phyloP scores from a whole-genome alignment of 805 yeast genomes.

The Kazachstania bromeliacearum region DNA sequence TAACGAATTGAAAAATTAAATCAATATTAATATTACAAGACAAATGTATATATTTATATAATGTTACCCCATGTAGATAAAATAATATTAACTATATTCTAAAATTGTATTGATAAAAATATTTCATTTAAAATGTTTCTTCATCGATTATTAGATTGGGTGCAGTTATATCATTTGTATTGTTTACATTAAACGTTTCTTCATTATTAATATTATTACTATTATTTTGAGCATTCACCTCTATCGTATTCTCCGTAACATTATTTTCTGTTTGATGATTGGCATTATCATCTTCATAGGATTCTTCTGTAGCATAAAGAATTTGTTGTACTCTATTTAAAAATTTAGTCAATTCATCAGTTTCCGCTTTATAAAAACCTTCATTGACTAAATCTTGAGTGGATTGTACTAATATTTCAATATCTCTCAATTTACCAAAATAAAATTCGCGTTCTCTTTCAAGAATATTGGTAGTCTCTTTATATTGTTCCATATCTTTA shows the following conservation, averaged over 20 bases:
- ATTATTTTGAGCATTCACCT: too few relatives aligned
- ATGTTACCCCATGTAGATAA: too few relatives aligned
- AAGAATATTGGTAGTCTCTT: constrained; percentile 51
- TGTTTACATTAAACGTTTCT: not conserved
- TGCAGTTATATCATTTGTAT: constrained; percentile 7
- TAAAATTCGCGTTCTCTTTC: constrained; percentile 85
- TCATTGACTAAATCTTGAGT: constrained; percentile 44
- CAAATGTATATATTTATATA: too few relatives aligned
- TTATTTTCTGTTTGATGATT: not conserved
- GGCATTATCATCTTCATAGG: constrained; percentile 30
- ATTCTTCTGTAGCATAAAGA: constrained; percentile 74
- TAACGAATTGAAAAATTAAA: too few relatives aligned
- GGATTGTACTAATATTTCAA: constrained; percentile 70
- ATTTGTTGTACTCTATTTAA: constrained; percentile 62
- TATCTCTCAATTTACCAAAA: constrained; percentile 78
- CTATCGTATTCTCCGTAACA: constrained; percentile 12
- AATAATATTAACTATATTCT: too few relatives aligned
- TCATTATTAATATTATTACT: constrained; percentile 29
- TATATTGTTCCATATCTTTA: constrained; percentile 47
- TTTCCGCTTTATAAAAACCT: constrained; percentile 29
- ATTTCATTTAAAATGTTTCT: constrained; percentile 22
- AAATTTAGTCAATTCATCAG: constrained; percentile 33
- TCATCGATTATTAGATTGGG: constrained; percentile 28
- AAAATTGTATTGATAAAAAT: not conserved
- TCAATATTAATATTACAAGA: not conserved